Evolutionary conservation across 192 early-diverging fungal species (phyloP), one percentile per base, ranked within the genome.

Genomic region (Coemansia sp.): DNA sequence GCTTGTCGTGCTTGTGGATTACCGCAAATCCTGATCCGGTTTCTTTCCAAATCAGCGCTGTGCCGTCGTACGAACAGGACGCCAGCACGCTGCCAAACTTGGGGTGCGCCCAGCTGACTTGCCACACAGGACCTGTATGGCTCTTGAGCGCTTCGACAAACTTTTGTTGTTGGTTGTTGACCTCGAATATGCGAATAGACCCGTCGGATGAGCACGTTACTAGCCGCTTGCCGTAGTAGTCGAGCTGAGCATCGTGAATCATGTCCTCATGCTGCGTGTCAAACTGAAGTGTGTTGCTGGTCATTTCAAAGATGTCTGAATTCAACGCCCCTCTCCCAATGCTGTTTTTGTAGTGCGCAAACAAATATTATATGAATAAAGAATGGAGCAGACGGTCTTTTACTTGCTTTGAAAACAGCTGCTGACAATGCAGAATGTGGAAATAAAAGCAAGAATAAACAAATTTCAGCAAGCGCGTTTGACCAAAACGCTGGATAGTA

Each of bases 41-140:
- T 72, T 98, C 97, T 65, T 92, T 93, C 94, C 95, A 99, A 58
- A 99, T 91, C 67, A 94, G 86, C 38, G 97, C 96, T 43, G 90
- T 89, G n/a, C 89, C 87, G 68, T 99, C 97, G 73, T 97, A 97
- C 17, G 93, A 92, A 75, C 94, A 97, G n/a, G 94, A 96, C 14
- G 97, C 97, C 19, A 99, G 81, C 37, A 98, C 90, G 68, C 83
- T 90, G 54, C 96, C 96, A 82, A 92, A 99, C 76, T 96, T 96
- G 48, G 97, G 97, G 70, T 99, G 97, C 9, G 96, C 95, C 97
- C 97, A 99, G n/a, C 94, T 85, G 21, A 99, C 91, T 72, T 96
- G 95, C 97, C 97, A 99, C 14, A 99, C 96, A 3, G 97, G 97
- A 12, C 95, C 96, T 45, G 92, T 88, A 74, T 99, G 96, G 37